phyloP scores from a whole-genome alignment of 1,139 yeast species.

The Taphrina pruni region DNA sequence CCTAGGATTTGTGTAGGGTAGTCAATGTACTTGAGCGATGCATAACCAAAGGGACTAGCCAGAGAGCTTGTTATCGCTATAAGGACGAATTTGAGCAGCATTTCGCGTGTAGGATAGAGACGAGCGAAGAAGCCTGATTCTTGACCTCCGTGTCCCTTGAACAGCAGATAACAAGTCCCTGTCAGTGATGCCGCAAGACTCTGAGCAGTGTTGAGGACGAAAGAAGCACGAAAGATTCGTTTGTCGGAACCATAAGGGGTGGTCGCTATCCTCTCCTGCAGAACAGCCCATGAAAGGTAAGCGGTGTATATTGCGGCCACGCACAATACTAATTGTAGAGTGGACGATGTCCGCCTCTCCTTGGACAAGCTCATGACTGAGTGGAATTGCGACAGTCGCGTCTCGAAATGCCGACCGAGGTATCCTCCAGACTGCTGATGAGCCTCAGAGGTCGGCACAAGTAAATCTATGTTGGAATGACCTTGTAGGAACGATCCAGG shows the following conservation, averaged over 20 bases:
- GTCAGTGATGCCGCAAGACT: constrained; percentile 71
- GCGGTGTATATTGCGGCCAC: constrained; percentile 34
- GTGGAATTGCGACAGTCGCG: no score
- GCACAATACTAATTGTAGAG: constrained; percentile 28
- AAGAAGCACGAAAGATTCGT: constrained; percentile 71
- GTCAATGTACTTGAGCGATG: constrained; percentile 80
- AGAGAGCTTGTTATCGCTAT: constrained; percentile 81
- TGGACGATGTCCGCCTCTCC: constrained; percentile 8
- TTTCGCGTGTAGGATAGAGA: constrained; percentile 49
- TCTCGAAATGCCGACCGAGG: no score
- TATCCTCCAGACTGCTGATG: no score
- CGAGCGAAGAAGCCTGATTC: constrained; percentile 47
- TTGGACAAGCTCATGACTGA: background rate
- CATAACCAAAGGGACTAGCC: constrained; percentile 79
- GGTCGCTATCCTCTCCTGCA: constrained; percentile 86
- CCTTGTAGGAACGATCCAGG: no score
- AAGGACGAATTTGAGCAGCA: constrained; percentile 58
- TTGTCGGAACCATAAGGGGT: constrained; percentile 71
- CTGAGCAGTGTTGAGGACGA: constrained; percentile 75
- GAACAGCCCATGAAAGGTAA: constrained; percentile 68
- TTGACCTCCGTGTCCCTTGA: constrained; percentile 47
- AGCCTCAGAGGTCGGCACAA: no score
- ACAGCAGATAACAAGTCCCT: constrained; percentile 65
- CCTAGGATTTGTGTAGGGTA: constrained; percentile 84
- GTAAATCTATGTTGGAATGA: no score